Conservation (phyloP, 2,329 filamentous ascomycete genomes). For the Cadophora sp. region DNA sequence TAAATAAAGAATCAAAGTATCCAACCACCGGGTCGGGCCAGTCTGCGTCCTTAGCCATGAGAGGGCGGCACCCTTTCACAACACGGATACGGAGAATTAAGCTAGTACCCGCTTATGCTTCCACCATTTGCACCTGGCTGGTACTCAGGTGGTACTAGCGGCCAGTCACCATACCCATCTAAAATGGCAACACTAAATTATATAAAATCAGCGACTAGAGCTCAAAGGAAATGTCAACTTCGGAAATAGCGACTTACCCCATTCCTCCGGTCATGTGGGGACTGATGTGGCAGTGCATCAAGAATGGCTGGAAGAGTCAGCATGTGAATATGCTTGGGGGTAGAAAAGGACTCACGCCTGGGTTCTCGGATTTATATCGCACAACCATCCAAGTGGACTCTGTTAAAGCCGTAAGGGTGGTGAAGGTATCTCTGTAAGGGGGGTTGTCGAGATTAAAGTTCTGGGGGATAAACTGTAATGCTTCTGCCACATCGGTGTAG, state of each 20-base stretch:
- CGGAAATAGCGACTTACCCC: slow-evolving; percentile 28
- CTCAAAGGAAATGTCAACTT: too few species aligned
- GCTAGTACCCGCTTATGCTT: not conserved
- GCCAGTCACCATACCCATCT: slow-evolving; percentile 57
- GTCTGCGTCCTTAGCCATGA: too few species aligned
- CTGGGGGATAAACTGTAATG: slow-evolving; percentile 48
- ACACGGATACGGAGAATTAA: too few species aligned
- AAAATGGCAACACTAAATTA: slow-evolving; percentile 49
- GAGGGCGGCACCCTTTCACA: too few species aligned
- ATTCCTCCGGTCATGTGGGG: slow-evolving; percentile 56
- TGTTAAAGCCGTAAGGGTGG: slow-evolving; percentile 38
- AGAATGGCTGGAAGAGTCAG: slow-evolving; percentile 44
- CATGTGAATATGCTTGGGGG: not conserved
- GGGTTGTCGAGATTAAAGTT: slow-evolving; percentile 54
- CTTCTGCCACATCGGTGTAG: slow-evolving; percentile 51
- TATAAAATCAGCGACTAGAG: too few species aligned
- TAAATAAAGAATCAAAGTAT: too few species aligned
- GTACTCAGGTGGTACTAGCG: slow-evolving; percentile 40
- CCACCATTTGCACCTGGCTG: slow-evolving; percentile 23
- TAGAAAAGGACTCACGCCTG: slow-evolving; percentile 42
- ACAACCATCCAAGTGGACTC: slow-evolving; percentile 51
- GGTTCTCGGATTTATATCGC: slow-evolving; percentile 54
- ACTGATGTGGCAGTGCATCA: slow-evolving; percentile 59
- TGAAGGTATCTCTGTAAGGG: slow-evolving; percentile 50
- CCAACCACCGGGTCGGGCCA: too few species aligned